These are phyloP conservation scores for Mycothermus thermophilus DNA, from an alignment of 495 filamentous ascomycete species.

Conservation along the genomic window DNA sequence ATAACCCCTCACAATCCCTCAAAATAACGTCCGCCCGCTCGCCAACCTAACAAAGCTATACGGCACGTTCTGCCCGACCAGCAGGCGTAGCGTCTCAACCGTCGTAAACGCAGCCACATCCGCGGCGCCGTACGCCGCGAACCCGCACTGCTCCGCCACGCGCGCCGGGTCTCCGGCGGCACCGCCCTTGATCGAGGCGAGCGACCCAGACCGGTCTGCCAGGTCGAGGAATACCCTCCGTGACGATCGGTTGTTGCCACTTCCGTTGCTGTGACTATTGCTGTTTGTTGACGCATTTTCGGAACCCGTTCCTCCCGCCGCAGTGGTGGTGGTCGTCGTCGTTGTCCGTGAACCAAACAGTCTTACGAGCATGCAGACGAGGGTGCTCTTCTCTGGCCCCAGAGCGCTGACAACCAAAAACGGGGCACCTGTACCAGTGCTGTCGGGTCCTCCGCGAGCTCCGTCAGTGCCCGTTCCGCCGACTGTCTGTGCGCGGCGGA, in stretches of 20 bases:
- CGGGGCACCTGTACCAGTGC: conserved; percentile 23
- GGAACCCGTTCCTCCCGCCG: no score
- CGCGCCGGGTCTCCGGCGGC: conserved; percentile 58
- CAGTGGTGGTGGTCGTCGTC: no score
- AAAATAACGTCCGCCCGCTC: conserved; percentile 55
- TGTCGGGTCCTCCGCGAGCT: neutral
- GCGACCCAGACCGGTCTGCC: conserved; percentile 43
- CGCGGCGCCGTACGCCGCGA: conserved; percentile 63
- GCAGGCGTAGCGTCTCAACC: conserved; percentile 59
- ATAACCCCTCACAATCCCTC: no score
- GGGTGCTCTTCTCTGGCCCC: conserved; percentile 59
- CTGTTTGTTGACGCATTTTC: no score
- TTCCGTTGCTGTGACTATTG: no score
- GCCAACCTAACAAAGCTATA: conserved; percentile 76
- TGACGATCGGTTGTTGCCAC: no score
- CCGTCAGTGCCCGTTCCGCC: conserved; percentile 19
- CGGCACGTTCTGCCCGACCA: conserved; percentile 74
- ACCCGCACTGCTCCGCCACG: conserved; percentile 55
- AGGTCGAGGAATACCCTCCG: conserved; percentile 73
- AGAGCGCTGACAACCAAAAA: conserved; percentile 71
- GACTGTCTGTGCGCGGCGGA: conserved; percentile 46
- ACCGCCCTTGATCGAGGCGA: conserved; percentile 34
- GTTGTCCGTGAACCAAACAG: conserved; percentile 43
- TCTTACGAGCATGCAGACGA: conserved; percentile 65
- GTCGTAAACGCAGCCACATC: conserved; percentile 73